A percentile compares a stretch with the other conserved stretches of the same genome.
These are phyloP conservation scores for Fusarium udum DNA, from an alignment of 2,329 filamentous ascomycete species.

Conservation along the genomic window DNA sequence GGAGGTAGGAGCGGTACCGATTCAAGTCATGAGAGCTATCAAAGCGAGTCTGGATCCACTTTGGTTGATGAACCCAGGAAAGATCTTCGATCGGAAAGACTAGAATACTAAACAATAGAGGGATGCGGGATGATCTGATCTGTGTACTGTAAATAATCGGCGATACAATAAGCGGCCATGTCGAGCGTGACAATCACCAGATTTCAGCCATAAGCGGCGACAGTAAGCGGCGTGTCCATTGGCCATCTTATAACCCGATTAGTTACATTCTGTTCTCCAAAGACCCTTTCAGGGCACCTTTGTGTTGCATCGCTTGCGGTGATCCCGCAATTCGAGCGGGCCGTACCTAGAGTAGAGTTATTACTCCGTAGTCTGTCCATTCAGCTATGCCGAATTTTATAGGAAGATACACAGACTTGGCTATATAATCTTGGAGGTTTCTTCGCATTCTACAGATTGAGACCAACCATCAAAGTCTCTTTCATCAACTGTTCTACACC, in stretches of 20 bases:
- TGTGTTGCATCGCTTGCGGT: not conserved
- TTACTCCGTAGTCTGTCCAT: not conserved
- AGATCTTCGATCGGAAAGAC: slow-evolving; percentile 62
- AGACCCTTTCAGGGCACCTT: not conserved
- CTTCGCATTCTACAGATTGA: fast-evolving
- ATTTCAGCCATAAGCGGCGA: not conserved
- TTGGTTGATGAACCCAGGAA: slow-evolving; percentile 92
- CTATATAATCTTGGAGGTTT: fast-evolving
- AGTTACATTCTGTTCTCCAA: fast-evolving
- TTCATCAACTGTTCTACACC: not conserved
- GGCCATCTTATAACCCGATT: not conserved
- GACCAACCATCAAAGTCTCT: not conserved
- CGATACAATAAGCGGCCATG: not conserved
- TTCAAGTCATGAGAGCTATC: slow-evolving; percentile 84
- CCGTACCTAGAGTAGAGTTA: not conserved
- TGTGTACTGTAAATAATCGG: fast-evolving
- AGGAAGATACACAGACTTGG: fast-evolving
- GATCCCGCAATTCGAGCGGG: not conserved
- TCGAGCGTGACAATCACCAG: fast-evolving
- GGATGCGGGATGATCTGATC: fast-evolving
- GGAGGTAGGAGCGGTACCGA: slow-evolving; percentile 81
- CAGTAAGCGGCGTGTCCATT: not conserved
- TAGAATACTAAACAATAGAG: fast-evolving
- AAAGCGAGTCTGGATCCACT: slow-evolving; percentile 82
- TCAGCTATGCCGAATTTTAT: not conserved